Percentiles rank a stretch among this genome's conserved stretches.
Conservation (phyloP, 1,284 basidiomycete species). For the Malassezia globosa region DNA sequence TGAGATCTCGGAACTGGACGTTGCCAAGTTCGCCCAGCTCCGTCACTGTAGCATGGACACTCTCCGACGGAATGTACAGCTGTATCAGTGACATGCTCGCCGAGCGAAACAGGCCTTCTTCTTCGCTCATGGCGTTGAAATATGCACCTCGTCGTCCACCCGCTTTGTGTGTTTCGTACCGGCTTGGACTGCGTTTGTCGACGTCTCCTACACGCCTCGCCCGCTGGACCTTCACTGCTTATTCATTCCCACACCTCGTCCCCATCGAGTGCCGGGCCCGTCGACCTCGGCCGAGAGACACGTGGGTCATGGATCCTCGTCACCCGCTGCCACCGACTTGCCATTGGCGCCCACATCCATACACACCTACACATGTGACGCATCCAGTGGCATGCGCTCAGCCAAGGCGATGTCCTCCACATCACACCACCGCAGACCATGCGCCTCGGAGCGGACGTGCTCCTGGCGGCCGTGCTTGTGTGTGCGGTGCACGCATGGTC, state of each 20-base stretch:
- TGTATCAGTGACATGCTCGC: conserved; percentile 82
- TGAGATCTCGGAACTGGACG: conserved; percentile 96
- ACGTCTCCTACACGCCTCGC: no score
- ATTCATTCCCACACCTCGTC: no score
- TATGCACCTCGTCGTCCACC: no score
- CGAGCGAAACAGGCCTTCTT: conserved; percentile 45
- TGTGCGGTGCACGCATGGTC: conserved; percentile 19
- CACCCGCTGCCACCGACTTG: neutral
- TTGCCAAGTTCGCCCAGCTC: conserved; percentile 90
- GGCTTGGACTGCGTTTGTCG: no score
- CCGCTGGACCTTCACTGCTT: no score
- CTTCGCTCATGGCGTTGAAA: conserved; percentile 15
- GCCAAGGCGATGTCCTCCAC: no score
- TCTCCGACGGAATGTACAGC: conserved; percentile 93
- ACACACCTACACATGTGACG: no score
- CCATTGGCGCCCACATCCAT: neutral
- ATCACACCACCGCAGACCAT: neutral
- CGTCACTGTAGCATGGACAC: conserved; percentile 87
- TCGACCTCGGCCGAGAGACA: conserved; percentile 11
- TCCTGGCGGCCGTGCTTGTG: neutral
- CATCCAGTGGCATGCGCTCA: no score
- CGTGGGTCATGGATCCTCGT: conserved; percentile 4
- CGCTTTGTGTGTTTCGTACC: no score
- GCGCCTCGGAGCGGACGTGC: neutral
- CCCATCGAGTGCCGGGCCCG: neutral